Conservation (phyloP, 441 rosid genomes). For the Pelargonium fulgidum region DNA sequence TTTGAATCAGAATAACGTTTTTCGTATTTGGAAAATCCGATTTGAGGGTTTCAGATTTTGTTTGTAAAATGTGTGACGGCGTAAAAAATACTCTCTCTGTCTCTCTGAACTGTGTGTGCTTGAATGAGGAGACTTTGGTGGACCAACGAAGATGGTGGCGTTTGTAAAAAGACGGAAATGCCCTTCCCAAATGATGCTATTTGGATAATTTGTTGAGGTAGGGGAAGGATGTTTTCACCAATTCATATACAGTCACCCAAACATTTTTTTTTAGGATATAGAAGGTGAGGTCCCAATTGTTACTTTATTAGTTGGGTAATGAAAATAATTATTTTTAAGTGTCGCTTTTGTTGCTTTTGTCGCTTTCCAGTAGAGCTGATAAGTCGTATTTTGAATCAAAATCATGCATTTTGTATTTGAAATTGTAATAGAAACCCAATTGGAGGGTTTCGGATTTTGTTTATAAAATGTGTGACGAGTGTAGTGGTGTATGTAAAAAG, state of each 20-base stretch:
- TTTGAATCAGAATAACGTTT: too few species aligned
- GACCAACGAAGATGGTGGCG: background rate
- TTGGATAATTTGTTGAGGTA: background rate
- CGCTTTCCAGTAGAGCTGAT: too few species aligned
- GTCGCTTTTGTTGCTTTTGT: too few species aligned
- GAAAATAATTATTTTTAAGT: too few species aligned
- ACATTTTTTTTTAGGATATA: background rate
- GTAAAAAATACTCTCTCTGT: background rate
- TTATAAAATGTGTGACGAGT: too few species aligned
- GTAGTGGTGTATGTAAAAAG: background rate
- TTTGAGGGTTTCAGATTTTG: too few species aligned
- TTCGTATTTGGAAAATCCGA: too few species aligned
- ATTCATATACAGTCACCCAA: background rate
- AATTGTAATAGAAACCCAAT: too few species aligned
- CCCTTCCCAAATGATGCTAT: background rate
- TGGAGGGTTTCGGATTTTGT: too few species aligned
- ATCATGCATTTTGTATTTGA: too few species aligned
- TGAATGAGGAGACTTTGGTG: background rate
- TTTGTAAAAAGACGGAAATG: background rate
- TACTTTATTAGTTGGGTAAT: background rate
- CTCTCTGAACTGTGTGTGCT: background rate
- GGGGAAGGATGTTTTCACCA: background rate
- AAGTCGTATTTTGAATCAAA: too few species aligned
- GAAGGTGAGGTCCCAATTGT: background rate
- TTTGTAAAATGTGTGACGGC: too few species aligned